Evolutionary conservation across 2,329 filamentous ascomycete genomes (phyloP).

Genomic region (Teratosphaeria viscida): DNA sequence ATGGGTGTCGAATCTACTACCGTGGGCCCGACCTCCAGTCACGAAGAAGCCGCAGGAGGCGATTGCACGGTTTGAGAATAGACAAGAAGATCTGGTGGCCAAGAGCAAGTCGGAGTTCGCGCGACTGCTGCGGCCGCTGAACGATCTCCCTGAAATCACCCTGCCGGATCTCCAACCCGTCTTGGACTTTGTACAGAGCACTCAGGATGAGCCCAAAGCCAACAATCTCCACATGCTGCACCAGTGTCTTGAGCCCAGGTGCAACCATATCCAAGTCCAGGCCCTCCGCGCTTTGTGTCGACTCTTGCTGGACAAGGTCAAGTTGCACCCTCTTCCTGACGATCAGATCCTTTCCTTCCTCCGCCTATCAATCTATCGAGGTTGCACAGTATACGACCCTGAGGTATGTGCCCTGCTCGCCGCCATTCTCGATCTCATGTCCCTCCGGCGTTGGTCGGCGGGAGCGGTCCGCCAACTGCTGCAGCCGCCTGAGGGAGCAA

Average conservation of each 20-base stretch:
- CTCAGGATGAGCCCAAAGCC: slow-evolving; percentile 16
- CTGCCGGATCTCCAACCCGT: slow-evolving; percentile 4
- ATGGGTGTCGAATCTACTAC: neutral
- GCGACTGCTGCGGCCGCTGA: slow-evolving; percentile 7
- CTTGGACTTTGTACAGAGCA: slow-evolving; percentile 15
- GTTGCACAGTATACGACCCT: neutral
- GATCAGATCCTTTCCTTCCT: neutral
- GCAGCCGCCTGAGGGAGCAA: neutral
- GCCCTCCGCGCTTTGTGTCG: neutral
- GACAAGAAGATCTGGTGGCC: slow-evolving; percentile 1
- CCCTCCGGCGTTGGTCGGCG: neutral
- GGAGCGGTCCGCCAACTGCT: neutral
- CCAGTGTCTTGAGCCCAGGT: slow-evolving; percentile 11
- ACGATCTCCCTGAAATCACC: neutral
- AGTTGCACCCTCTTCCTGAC: slow-evolving; percentile 8
- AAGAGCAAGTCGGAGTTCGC: slow-evolving; percentile 13
- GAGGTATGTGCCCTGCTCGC: neutral
- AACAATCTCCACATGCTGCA: slow-evolving; percentile 11
- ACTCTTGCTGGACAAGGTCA: slow-evolving; percentile 12
- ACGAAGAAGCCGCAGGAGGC: neutral
- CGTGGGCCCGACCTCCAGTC: neutral
- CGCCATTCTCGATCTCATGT: neutral
- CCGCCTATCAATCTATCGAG: neutral
- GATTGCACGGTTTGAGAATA: neutral
- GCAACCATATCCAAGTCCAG: neutral